Conservation (phyloP, 306 rosid genomes). For the Vigna unguiculata region DNA sequence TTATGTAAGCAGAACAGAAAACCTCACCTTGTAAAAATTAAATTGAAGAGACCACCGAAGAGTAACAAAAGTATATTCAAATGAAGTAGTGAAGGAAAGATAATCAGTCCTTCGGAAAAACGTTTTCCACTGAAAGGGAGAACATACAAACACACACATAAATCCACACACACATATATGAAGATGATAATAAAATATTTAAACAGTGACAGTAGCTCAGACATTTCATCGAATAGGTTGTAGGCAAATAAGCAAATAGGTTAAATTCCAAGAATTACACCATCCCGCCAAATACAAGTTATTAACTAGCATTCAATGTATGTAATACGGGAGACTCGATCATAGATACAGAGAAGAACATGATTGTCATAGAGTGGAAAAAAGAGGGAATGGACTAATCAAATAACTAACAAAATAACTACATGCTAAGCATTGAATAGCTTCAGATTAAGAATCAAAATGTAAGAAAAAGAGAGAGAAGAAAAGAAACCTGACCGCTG, state of each 20-base stretch:
- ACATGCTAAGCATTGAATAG: neutral
- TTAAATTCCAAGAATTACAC: no score
- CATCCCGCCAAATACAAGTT: neutral
- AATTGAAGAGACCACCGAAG: neutral
- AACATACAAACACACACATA: neutral
- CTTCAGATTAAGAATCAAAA: neutral
- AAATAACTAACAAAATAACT: neutral
- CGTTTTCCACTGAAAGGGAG: neutral
- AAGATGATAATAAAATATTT: neutral
- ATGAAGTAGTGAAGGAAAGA: neutral
- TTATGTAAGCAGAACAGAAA: neutral
- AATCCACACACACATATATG: no score
- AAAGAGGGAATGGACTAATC: neutral
- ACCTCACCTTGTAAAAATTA: neutral
- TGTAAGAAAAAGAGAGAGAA: neutral
- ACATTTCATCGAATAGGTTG: conserved; percentile 5
- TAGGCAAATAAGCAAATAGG: neutral
- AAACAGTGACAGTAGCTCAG: neutral
- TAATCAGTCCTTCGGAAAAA: neutral
- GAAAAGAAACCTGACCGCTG: conserved; percentile 75
- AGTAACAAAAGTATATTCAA: neutral
- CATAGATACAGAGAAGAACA: neutral
- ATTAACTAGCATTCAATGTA: neutral
- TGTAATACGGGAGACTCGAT: neutral
- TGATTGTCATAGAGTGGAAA: neutral